Evolutionary conservation across 2,329 filamentous ascomycete genomes (phyloP).

Genomic region (Aspergillus japonicus): DNA sequence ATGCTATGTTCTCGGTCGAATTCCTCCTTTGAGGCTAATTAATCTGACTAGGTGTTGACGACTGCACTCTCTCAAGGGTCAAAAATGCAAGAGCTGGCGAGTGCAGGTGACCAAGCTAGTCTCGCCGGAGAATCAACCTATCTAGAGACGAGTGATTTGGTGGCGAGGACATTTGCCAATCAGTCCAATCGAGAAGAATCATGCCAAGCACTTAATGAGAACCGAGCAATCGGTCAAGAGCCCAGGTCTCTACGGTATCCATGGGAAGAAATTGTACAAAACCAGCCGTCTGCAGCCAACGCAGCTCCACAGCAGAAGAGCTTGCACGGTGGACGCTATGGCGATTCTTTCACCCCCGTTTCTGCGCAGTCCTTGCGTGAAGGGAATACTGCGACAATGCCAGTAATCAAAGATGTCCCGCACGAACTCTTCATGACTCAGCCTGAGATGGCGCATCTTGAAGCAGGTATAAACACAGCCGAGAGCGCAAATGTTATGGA

Average conservation of each 20-base stretch:
- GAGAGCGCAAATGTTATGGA: not conserved
- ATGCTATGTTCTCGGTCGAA: not conserved
- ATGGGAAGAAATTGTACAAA: not conserved
- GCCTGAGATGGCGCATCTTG: not conserved
- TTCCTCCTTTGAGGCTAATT: not conserved
- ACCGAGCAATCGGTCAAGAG: not conserved
- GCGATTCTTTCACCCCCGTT: not conserved
- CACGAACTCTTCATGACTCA: not conserved
- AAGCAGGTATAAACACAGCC: not conserved
- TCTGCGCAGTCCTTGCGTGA: not conserved
- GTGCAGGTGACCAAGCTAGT: not conserved
- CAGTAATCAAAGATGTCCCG: not conserved
- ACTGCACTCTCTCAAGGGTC: not conserved
- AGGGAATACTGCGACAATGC: not conserved
- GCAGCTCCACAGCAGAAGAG: not conserved
- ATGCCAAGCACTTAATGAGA: not conserved
- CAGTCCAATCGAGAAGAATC: not conserved
- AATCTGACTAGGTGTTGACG: conserved; percentile 1
- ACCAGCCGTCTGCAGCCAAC: not conserved
- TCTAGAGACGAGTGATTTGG: not conserved
- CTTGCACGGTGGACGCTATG: not conserved
- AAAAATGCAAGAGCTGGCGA: not conserved
- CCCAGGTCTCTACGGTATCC: not conserved
- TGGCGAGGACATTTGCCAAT: not conserved
- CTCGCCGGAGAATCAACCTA: not conserved